Evolutionary conservation across 441 rosid species (phyloP), one percentile per base, ranked within the genome.

Genomic region (Biscutella laevigata): DNA sequence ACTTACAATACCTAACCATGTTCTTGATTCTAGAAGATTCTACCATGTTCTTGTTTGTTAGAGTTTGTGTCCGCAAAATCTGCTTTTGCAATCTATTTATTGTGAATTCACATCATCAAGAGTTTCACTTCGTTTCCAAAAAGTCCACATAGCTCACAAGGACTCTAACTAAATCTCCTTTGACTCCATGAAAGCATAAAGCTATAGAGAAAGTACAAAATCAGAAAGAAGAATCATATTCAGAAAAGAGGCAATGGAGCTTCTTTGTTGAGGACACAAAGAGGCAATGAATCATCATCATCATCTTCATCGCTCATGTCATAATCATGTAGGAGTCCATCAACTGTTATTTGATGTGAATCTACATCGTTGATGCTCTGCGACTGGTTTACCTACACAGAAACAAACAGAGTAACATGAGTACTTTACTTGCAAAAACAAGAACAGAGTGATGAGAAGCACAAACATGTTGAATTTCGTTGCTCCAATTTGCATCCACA

Each of bases 261-360:
- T 60, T 84, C 82, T 27, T 64, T 75, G 55, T 79, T 74, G 17
- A 79, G 70, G 58, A 74, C 70, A 27, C 84, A 82, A 0, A 66
- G 53, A 53, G 76, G 76, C 19, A 42, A 42, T 63, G 17, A 25
- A 71, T 74, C 61, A 81, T 80, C 15, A 61, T 67, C 78, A 82
- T 78, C 73, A 7, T 5, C 32, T 25, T 44, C 0, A 19, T 14
- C 45, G 26, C 13, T 27, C 9, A 6, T 38, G 15, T 6, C 28
- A 21, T 38, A 21, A 37, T 37, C n/a, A n/a, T n/a, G n/a, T n/a
- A n/a, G n/a, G n/a, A n/a, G n/a, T n/a, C n/a, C n/a, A n/a, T n/a
- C n/a, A n/a, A n/a, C n/a, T n/a, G n/a, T n/a, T n/a, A n/a, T n/a
- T n/a, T n/a, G n/a, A n/a, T n/a, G n/a, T n/a, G n/a, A n/a, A n/a